Percentiles rank a stretch among this genome's conserved stretches.
Evolutionary conservation across 179 eudicot species (phyloP).

Genomic region (Gypsophila paniculata): DNA sequence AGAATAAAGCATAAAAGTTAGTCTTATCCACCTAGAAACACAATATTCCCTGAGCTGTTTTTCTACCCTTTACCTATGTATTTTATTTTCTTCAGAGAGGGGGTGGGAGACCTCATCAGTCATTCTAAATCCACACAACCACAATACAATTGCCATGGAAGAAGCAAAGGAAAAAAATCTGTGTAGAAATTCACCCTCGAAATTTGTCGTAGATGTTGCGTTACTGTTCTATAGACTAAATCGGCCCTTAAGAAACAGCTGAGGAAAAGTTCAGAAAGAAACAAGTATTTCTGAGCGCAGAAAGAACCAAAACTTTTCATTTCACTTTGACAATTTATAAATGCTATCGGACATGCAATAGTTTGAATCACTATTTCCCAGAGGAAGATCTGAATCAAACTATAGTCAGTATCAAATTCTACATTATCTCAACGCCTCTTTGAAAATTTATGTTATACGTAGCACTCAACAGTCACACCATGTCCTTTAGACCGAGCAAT

Average conservation of each 20-base stretch:
- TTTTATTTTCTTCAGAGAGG: background rate
- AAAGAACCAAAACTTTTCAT: background rate
- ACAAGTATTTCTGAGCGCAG: too few relatives aligned
- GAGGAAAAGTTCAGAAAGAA: too few relatives aligned
- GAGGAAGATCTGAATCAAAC: background rate
- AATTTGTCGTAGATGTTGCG: background rate
- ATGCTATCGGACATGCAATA: background rate
- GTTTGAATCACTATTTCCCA: background rate
- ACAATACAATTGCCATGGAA: background rate
- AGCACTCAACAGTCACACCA: too few relatives aligned
- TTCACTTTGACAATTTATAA: background rate
- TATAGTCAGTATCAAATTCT: background rate
- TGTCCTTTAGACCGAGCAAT: too few relatives aligned
- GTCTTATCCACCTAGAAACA: background rate
- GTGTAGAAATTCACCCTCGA: conserved; percentile 1
- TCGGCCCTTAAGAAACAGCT: too few relatives aligned
- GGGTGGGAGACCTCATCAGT: background rate
- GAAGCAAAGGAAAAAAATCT: background rate
- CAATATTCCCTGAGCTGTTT: background rate
- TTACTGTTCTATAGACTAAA: too few relatives aligned
- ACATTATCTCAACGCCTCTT: background rate
- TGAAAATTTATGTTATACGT: too few relatives aligned
- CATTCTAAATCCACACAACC: conserved; percentile 7
- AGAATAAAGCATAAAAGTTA: background rate
- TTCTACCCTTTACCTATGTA: background rate